These are phyloP conservation scores for Neoboletus magnificus DNA, from an alignment of 768 basidiomycete genomes.

Conservation along the genomic window DNA sequence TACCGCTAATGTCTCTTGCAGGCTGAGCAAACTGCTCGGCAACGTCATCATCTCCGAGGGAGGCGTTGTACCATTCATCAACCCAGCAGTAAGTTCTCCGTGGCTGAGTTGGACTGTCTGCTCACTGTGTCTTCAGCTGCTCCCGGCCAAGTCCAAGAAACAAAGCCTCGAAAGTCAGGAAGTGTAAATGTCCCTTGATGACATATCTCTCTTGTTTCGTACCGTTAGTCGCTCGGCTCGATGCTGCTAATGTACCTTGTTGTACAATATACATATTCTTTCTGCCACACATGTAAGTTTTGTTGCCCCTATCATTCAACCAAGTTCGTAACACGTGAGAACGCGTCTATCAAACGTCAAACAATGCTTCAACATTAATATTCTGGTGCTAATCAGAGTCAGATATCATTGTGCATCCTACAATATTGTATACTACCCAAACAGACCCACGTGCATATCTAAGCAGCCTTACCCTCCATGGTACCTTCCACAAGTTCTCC, in stretches of 20 bases:
- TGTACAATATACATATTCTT: not conserved
- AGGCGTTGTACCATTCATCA: conserved; percentile 87
- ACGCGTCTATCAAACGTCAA: not conserved
- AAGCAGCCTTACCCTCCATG: conserved; percentile 66
- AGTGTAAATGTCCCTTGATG: conserved; percentile 18
- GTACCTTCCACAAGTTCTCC: conserved; percentile 65
- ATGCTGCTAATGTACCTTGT: conserved; percentile 7
- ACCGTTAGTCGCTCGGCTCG: not conserved
- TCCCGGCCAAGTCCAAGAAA: conserved; percentile 31
- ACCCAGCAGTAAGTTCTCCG: conserved; percentile 43
- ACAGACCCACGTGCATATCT: conserved; percentile 8
- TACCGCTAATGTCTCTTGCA: conserved; percentile 20
- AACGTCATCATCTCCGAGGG: conserved; percentile 93
- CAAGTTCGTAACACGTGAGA: too few species aligned
- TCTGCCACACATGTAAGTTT: too few species aligned
- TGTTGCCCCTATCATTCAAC: not conserved
- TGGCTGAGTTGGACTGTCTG: too few species aligned
- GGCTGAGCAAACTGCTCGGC: conserved; percentile 67
- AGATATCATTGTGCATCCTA: conserved; percentile 31
- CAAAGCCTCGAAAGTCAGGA: conserved; percentile 33
- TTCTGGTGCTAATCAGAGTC: not conserved
- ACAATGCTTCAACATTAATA: not conserved
- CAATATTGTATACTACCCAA: conserved; percentile 23
- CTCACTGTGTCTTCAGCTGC: conserved; percentile 19
- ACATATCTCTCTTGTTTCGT: not conserved